These are phyloP conservation scores for Marasmius oreades DNA, from an alignment of 1,284 basidiomycete species.

Conservation along the genomic window DNA sequence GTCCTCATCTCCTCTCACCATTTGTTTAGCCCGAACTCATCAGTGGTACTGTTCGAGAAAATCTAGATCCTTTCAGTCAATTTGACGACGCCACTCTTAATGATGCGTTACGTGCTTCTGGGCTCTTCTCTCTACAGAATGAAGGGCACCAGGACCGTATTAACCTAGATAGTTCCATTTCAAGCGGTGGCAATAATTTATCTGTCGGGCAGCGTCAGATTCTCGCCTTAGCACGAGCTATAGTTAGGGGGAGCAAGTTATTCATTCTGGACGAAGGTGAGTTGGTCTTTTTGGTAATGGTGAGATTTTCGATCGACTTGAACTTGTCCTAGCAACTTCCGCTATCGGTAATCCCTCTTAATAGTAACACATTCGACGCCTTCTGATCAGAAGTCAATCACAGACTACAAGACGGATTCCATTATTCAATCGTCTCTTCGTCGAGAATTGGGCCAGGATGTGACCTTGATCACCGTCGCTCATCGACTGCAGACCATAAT, in stretches of 20 bases:
- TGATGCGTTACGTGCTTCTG: slow-evolving; percentile 51
- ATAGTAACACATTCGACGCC: background rate
- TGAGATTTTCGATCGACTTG: background rate
- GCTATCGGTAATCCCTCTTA: slow-evolving; percentile 38
- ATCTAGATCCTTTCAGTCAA: slow-evolving; percentile 70
- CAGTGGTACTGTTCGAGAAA: slow-evolving; percentile 52
- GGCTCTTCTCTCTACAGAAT: slow-evolving; percentile 48
- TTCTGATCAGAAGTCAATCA: slow-evolving; percentile 13
- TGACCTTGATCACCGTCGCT: slow-evolving; percentile 63
- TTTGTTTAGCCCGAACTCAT: slow-evolving; percentile 55
- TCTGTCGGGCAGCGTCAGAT: slow-evolving; percentile 73
- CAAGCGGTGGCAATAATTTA: slow-evolving; percentile 61
- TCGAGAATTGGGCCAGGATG: slow-evolving; percentile 46
- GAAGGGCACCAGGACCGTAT: slow-evolving; percentile 47
- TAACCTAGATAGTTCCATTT: slow-evolving; percentile 48
- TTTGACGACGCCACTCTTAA: slow-evolving; percentile 65
- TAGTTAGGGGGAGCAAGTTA: slow-evolving; percentile 54
- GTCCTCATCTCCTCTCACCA: slow-evolving; percentile 33
- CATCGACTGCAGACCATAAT: slow-evolving; percentile 71
- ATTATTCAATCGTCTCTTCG: slow-evolving; percentile 58
- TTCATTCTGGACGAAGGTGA: slow-evolving; percentile 60
- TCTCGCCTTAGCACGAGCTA: slow-evolving; percentile 55
- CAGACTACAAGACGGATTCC: slow-evolving; percentile 57
- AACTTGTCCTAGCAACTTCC: slow-evolving; percentile 42
- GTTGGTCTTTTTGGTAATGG: slow-evolving; percentile 3